phyloP scores from a whole-genome alignment of 352 stramenopile genomes.

The Pythium diclinum region DNA sequence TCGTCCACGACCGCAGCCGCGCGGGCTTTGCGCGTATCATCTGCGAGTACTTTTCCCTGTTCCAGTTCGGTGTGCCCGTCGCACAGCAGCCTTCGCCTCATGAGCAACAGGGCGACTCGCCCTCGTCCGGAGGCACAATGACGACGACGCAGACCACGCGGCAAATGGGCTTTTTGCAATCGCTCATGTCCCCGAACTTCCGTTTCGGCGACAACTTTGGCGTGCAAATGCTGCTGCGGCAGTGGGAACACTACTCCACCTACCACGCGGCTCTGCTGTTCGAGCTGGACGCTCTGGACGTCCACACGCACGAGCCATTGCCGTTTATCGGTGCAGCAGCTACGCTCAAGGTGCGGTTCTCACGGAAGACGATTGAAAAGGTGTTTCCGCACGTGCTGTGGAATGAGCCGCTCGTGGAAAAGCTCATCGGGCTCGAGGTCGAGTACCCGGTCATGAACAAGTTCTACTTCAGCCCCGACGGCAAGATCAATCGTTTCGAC shows the following conservation, averaged over 20 bases:
- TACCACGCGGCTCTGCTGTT: conserved; percentile 44
- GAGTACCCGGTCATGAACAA: conserved; percentile 24
- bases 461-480: conserved; percentile 31
- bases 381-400: conserved; percentile 37
- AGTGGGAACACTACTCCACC: conserved; percentile 60
- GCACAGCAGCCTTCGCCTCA: not conserved
- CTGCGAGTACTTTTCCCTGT: conserved; percentile 51
- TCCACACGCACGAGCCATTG: conserved; percentile 18
- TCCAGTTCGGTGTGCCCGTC: conserved; percentile 45
- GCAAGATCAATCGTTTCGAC: conserved; percentile 26
- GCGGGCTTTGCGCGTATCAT: conserved; percentile 33
- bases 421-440: conserved; percentile 36
- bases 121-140: conserved; percentile 15
- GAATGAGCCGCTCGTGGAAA: conserved; percentile 36
- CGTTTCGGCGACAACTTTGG: conserved; percentile 44
- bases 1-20: conserved; percentile 24
- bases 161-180: conserved; percentile 38
- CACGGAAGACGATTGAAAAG: conserved; percentile 27
- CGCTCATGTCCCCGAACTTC: conserved; percentile 37
- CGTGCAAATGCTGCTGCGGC: conserved; percentile 36
- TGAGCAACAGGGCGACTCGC: conserved; percentile 7
- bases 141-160: conserved; percentile 8
- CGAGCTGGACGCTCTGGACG: conserved; percentile 40
- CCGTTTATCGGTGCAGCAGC: conserved; percentile 16
- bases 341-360: conserved; percentile 19